These are phyloP conservation scores for Galeopsis tetrahit DNA, from an alignment of 257 asterid genomes.

Conservation along the genomic window DNA sequence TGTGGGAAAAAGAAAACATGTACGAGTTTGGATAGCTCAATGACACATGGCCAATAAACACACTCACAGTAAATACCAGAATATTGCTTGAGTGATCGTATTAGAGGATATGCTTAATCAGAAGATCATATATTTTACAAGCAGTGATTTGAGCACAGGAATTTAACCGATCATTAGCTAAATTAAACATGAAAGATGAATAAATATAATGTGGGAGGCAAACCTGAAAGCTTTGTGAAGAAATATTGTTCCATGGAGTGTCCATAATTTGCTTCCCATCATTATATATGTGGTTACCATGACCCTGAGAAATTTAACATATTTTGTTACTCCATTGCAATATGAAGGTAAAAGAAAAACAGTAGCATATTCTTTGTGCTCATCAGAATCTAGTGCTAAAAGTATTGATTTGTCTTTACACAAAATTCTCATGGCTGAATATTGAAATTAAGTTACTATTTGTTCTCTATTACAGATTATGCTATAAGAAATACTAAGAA, in stretches of 20 bases:
- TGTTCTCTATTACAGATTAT: constrained; percentile 25
- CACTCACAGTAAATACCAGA: no score
- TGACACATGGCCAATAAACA: no score
- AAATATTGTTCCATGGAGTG: constrained; percentile 81
- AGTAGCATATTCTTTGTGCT: no score
- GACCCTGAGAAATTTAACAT: constrained; percentile 62
- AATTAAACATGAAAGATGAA: not conserved
- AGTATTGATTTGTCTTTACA: no score
- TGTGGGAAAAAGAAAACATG: not conserved
- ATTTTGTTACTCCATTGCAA: constrained; percentile 30
- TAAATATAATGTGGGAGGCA: constrained; percentile 17
- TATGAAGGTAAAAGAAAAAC: no score
- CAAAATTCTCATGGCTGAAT: constrained; percentile 1
- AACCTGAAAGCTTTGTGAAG: constrained; percentile 93
- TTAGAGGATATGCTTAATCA: no score
- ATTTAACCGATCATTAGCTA: no score
- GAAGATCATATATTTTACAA: not conserved
- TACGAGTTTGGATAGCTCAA: constrained; percentile 29
- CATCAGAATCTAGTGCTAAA: no score
- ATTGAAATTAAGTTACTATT: constrained; percentile 4
- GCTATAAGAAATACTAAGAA: not conserved
- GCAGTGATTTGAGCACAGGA: no score
- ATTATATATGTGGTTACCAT: constrained; percentile 66
- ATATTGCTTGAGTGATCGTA: no score
- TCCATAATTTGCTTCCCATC: constrained; percentile 58